Percentiles rank a stretch among this genome's conserved stretches.
Evolutionary conservation across 164 flowering plant genomes (phyloP).

Genomic region (Amborella trichopoda): DNA sequence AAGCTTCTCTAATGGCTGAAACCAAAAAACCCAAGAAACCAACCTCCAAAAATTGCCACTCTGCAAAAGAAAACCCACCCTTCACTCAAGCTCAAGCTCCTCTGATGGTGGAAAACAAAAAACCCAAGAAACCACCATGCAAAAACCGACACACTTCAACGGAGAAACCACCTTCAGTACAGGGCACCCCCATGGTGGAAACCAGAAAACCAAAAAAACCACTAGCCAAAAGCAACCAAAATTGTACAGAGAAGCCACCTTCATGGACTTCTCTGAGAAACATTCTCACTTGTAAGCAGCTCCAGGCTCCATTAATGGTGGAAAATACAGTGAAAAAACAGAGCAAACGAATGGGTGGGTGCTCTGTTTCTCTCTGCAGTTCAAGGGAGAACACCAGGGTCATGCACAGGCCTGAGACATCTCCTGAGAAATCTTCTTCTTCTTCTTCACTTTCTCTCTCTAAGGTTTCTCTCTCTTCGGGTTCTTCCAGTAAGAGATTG

Average conservation of each 20-base stretch:
- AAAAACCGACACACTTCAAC: too few species aligned
- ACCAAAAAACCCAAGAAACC: slow-evolving; percentile 25
- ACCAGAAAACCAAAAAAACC: too few species aligned
- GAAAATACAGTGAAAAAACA: slow-evolving; percentile 31
- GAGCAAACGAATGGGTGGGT: slow-evolving; percentile 55
- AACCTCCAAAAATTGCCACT: slow-evolving; percentile 19
- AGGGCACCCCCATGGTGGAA: too few species aligned
- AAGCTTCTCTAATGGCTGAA: slow-evolving; percentile 38
- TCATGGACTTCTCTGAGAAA: slow-evolving; percentile 65
- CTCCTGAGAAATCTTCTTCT: slow-evolving; percentile 31
- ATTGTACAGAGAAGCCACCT: slow-evolving; percentile 23
- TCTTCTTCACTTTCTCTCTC: too few species aligned
- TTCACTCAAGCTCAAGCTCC: too few species aligned
- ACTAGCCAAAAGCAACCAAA: too few species aligned
- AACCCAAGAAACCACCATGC: slow-evolving; percentile 26
- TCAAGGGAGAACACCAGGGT: slow-evolving; percentile 44
- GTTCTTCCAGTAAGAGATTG: slow-evolving; percentile 46
- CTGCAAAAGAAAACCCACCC: slow-evolving; percentile 12
- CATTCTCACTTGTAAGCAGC: slow-evolving; percentile 48
- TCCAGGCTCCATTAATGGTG: slow-evolving; percentile 10
- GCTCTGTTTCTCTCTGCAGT: slow-evolving; percentile 71
- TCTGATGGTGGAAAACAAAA: too few species aligned
- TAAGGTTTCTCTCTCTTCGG: too few species aligned
- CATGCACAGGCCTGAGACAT: slow-evolving; percentile 55
- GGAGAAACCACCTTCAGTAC: too few species aligned